These are phyloP conservation scores for Talaromyces sp. DNA, from an alignment of 2,329 filamentous ascomycete species.

Conservation along the genomic window DNA sequence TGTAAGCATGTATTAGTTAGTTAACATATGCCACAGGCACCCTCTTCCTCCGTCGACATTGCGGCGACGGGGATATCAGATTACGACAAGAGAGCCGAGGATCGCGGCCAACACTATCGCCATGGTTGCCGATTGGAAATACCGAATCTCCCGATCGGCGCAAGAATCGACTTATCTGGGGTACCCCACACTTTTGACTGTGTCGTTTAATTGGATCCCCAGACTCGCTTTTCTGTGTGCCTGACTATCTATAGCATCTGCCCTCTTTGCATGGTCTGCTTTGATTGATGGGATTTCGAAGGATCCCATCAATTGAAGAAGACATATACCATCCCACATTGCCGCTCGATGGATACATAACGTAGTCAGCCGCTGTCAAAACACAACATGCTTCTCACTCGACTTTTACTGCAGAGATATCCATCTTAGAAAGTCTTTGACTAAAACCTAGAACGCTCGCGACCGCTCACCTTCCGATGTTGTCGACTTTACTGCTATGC, in stretches of 20 bases:
- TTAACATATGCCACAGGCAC: too few relatives aligned
- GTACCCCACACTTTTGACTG: not conserved
- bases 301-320: not conserved
- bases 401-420: too few relatives aligned
- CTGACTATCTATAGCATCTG: not conserved
- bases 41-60: too few relatives aligned
- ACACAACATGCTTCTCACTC: too few relatives aligned
- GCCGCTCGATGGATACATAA: not conserved
- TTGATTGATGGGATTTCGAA: not conserved
- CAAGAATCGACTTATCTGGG: not conserved
- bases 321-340: too few relatives aligned
- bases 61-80: too few relatives aligned
- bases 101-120: not conserved
- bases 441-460: not conserved
- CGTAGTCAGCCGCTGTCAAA: not conserved
- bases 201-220: not conserved
- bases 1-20: too few relatives aligned
- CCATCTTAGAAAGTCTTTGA: too few relatives aligned
- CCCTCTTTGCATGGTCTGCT: not conserved
- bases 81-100: not conserved
- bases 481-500: not conserved
- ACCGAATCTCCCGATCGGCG: not conserved
- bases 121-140: not conserved
- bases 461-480: not conserved
- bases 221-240: not conserved